These are phyloP conservation scores for Colletotrichum shisoi DNA, from an alignment of 2,329 filamentous ascomycete genomes.

Conservation along the genomic window DNA sequence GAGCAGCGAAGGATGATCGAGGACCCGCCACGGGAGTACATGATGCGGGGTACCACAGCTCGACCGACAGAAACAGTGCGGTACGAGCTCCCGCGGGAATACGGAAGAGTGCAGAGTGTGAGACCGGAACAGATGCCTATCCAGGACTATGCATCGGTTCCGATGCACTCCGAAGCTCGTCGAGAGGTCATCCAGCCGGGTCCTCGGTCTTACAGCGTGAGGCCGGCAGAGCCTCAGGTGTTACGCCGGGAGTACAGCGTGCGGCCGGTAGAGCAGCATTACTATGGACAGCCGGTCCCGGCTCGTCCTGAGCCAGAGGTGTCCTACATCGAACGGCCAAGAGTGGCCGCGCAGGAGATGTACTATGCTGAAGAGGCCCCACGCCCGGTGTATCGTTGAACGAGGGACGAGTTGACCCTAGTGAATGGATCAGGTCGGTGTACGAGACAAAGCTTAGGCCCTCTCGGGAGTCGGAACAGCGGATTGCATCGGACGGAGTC, in stretches of 20 bases:
- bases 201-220: conserved; percentile 46
- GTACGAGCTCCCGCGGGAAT: conserved; percentile 54
- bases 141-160: conserved; percentile 58
- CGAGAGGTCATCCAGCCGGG: conserved; percentile 46
- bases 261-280: conserved; percentile 53
- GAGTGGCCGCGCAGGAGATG: conserved; percentile 53
- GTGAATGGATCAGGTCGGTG: not conserved
- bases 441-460: not conserved
- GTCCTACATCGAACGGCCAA: conserved; percentile 56
- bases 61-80: conserved; percentile 60
- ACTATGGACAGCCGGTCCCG: conserved; percentile 51
- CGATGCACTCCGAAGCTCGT: conserved; percentile 50
- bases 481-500: not conserved
- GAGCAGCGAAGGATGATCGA: conserved; percentile 55
- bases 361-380: conserved; percentile 56
- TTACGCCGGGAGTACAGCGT: conserved; percentile 53
- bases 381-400: conserved; percentile 50
- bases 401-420: not conserved
- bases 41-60: conserved; percentile 64
- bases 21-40: conserved; percentile 61
- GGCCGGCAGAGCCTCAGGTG: conserved; percentile 45
- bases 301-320: conserved; percentile 50
- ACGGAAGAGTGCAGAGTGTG: conserved; percentile 55
- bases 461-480: not conserved
- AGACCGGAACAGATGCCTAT: conserved; percentile 51